A percentile compares a stretch with the other conserved stretches of the same genome.
Evolutionary conservation across 805 yeast species (phyloP).

Genomic region (Monosporozyma unispora): DNA sequence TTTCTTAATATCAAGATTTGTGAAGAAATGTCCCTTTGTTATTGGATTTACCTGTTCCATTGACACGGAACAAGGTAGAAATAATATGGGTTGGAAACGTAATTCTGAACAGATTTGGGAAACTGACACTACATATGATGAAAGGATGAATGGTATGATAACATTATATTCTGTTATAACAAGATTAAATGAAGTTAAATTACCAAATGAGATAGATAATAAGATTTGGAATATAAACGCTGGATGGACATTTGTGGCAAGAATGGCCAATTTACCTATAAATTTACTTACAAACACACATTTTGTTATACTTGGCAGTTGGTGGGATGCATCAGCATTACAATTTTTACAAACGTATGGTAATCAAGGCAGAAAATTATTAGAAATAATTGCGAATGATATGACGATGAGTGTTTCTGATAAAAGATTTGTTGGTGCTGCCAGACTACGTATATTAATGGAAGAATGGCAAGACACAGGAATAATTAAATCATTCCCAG

Average conservation of each 20-base stretch:
- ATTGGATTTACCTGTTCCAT: slow-evolving; percentile 72
- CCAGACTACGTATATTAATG: slow-evolving; percentile 63
- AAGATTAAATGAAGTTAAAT: slow-evolving; percentile 28
- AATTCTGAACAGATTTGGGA: slow-evolving; percentile 35
- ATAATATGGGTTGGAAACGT: slow-evolving; percentile 82
- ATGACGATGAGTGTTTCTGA: slow-evolving; percentile 49
- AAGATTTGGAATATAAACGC: slow-evolving; percentile 26
- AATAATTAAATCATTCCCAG: slow-evolving; percentile 33
- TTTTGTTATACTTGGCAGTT: slow-evolving; percentile 59
- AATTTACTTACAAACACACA: slow-evolving; percentile 55
- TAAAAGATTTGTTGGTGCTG: slow-evolving; percentile 62
- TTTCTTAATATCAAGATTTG: slow-evolving; percentile 59
- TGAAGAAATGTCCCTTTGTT: slow-evolving; percentile 83
- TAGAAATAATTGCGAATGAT: slow-evolving; percentile 36
- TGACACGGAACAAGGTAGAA: slow-evolving; percentile 74
- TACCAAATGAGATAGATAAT: neutral
- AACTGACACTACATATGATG: slow-evolving; percentile 63
- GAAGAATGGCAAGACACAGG: slow-evolving; percentile 63
- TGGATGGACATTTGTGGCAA: slow-evolving; percentile 66
- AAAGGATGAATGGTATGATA: slow-evolving; percentile 78
- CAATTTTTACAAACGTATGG: slow-evolving; percentile 53
- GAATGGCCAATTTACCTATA: slow-evolving; percentile 51
- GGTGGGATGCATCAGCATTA: slow-evolving; percentile 85
- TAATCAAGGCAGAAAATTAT: slow-evolving; percentile 56
- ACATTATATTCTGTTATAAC: slow-evolving; percentile 74